These are phyloP conservation scores for Phlebiopsis flavidoalba DNA, from an alignment of 768 basidiomycete genomes.

Conservation along the genomic window DNA sequence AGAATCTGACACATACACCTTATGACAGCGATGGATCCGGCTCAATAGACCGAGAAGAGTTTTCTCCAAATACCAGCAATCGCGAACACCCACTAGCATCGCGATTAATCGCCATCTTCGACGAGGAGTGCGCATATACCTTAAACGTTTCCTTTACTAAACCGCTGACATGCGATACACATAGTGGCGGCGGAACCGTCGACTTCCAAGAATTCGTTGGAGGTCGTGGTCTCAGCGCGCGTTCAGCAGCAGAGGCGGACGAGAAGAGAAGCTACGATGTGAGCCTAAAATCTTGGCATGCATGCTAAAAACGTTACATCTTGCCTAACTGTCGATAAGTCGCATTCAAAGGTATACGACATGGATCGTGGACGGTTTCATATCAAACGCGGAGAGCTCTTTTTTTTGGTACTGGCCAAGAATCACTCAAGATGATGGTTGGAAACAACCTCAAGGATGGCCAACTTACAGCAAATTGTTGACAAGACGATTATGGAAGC, in stretches of 20 bases:
- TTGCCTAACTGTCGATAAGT: slow-evolving; percentile 45
- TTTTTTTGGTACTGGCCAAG: slow-evolving; percentile 92
- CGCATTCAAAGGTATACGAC: slow-evolving; percentile 99
- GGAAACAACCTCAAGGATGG: slow-evolving; percentile 99
- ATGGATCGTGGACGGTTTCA: slow-evolving; percentile 96
- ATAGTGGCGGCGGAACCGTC: slow-evolving; percentile 94
- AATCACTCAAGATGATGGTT: slow-evolving; percentile 99
- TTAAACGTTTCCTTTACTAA: not conserved
- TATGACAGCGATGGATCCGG: slow-evolving; percentile 83
- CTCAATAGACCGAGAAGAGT: slow-evolving; percentile 97
- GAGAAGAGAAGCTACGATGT: slow-evolving; percentile 97
- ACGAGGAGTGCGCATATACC: slow-evolving; percentile 79
- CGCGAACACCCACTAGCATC: slow-evolving; percentile 92
- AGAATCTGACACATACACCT: not conserved
- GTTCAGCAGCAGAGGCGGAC: slow-evolving; percentile 92
- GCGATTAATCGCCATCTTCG: slow-evolving; percentile 99
- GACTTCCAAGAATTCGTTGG: slow-evolving; percentile 99
- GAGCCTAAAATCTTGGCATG: slow-evolving; percentile 28
- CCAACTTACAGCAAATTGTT: slow-evolving; percentile 97
- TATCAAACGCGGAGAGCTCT: slow-evolving; percentile 98
- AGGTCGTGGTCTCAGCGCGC: slow-evolving; percentile 91
- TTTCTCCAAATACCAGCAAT: slow-evolving; percentile 98
- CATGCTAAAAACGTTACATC: not conserved
- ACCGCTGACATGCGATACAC: not conserved
- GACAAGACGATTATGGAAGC: slow-evolving; percentile 99